A percentile compares a stretch with the other conserved stretches of the same genome.
Evolutionary conservation across 345 rosid genomes (phyloP).

Genomic region (Aegle marmelos): DNA sequence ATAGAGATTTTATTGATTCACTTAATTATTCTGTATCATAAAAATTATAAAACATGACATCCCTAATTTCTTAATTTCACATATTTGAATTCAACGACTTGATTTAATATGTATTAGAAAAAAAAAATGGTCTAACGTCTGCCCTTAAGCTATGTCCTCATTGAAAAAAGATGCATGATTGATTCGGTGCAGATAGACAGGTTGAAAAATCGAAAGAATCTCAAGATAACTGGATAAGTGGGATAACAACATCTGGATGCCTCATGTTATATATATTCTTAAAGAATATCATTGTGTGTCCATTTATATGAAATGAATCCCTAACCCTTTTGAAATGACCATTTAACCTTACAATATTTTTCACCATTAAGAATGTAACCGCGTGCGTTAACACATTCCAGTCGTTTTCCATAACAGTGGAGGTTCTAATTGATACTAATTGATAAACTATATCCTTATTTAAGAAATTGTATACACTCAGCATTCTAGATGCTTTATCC

Average conservation of each 20-base stretch:
- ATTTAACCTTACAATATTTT: not conserved
- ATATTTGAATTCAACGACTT: not conserved
- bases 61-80: not conserved
- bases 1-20: not conserved
- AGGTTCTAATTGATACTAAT: not conserved
- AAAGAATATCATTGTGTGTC: too few relatives aligned
- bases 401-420: not conserved
- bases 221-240: not conserved
- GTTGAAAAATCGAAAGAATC: too few relatives aligned
- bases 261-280: too few relatives aligned
- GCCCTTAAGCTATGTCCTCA: not conserved
- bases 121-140: not conserved
- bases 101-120: not conserved
- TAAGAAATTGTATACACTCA: not conserved
- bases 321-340: not conserved
- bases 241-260: not conserved
- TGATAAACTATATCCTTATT: not conserved
- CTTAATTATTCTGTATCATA: not conserved
- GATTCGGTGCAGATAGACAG: not conserved
- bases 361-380: too few relatives aligned
- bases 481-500: too few relatives aligned
- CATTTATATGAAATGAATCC: not conserved
- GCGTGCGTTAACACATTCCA: too few relatives aligned
- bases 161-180: not conserved
- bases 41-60: not conserved